Base-by-base conservation (phyloP, 495 filamentous ascomycete species). In the Talaromyces thailandensis region DNA sequence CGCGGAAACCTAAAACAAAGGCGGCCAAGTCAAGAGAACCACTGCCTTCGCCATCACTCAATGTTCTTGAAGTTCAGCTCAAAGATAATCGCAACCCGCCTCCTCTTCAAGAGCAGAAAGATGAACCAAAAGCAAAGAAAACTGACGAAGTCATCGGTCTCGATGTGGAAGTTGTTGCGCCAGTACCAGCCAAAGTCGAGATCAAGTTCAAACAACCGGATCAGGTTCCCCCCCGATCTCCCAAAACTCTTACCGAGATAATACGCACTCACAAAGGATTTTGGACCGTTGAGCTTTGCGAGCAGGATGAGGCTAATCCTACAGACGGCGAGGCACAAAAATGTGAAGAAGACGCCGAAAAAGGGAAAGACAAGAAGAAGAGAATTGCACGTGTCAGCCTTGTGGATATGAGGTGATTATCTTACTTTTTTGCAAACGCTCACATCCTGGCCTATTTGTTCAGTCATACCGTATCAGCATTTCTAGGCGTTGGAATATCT, bases 361-460 rank as follows among this genome's bases (percentile, higher is more conserved):
- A 67, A 7, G 57, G 66, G 5, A 56, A 65, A 24, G 56, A 25
- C 9, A 71, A 68, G 57, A 78, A 73, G 66, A 72, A 75, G 60
- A 65, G 73, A 18, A 63, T 76, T 18, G 58, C 69, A 23, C 74
- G 74, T 23, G 72, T 76, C 23, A 78, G 75, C 65, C 69, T 78
- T 31, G 25, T 78, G 50, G 74, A 76, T 59, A 63, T 78, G 59
- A 69, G 60, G 62, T 75, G 58, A 67, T 32, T 35, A 5, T 18
- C 6, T 31, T 57, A 56, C 16, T n/a, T 57, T n/a, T 31, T 35
- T 31, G 12, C 28, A n/a, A 48, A 2, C 43, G 9, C 43, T 9
- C 43, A 18, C n/a, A 48, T 48, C 21, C n/a, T 48, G 43, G 18
- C 21, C 43, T 48, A 48, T 48, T 21, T 48, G 1, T 48, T 48